Base-by-base conservation (phyloP, 441 rosid species). In the Mallotus repandus region DNA sequence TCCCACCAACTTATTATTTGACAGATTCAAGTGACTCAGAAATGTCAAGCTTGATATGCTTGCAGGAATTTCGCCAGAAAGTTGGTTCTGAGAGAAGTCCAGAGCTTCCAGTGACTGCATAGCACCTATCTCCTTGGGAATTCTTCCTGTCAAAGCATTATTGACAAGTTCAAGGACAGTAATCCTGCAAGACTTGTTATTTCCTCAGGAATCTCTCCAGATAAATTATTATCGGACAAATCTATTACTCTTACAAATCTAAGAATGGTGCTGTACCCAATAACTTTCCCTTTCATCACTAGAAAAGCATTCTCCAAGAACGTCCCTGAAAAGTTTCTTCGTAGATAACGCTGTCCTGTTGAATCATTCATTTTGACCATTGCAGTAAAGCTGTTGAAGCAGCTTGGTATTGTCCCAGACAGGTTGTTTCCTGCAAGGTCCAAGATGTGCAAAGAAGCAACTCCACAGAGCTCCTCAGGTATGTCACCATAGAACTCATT, bases 11-110 rank as follows among this genome's bases (percentile, higher is more conserved):
- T 50, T 50, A 15, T 63, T 63, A 7, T 63, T 38, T 1, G 67
- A 63, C 18, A 63, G 22, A 18, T 63, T 21, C 67, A 63, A 63
- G n/a, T n/a, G 45, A 4, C 67, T 46, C 9, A 63, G 67, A 43
- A 43, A 63, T 15, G 13, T 18, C 50, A 63, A 16, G 10, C 7
- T 41, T 6, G 67, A 63, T 49, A 63, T 38, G 50, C 67, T 63
- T 12, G 18, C 4, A 14, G 67, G 67, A 41, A 63, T 63, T 63
- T 63, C 50, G 41, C 50, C 50, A 16, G 13, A 63, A 41, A 63
- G 67, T 18, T 43, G 50, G 19, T 63, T 63, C 9, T 8, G 50
- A 41, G 67, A 63, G 50, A 63, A 63, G 50, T 63, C 67, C 13
- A 63, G 38, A 18, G 48, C 21, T 41, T 63, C 67, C 50, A 41